Conservation (phyloP, 2,329 filamentous ascomycete genomes). For the Pyricularia sp. region DNA sequence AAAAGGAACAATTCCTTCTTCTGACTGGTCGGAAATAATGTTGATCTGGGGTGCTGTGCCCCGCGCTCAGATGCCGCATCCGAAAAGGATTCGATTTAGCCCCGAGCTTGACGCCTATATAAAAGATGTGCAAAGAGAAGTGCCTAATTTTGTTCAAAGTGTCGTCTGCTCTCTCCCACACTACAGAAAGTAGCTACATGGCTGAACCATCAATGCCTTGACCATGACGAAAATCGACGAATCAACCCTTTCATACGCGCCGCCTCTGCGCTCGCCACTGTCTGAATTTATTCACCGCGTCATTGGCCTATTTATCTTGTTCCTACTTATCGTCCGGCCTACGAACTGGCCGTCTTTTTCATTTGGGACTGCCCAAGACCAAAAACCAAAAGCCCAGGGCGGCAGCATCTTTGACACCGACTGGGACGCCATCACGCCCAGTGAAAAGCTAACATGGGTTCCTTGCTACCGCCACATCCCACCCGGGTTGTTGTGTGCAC, state of each 20-base stretch:
- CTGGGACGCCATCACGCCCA: constrained; percentile 29
- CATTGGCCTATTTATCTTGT: too few relatives aligned
- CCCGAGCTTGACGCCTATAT: background rate
- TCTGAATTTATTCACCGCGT: too few relatives aligned
- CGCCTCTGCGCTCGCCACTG: too few relatives aligned
- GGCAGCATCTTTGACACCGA: background rate
- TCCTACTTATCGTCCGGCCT: too few relatives aligned
- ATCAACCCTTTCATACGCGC: background rate
- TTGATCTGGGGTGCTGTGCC: background rate
- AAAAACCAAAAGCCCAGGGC: background rate
- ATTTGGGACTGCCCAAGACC: background rate
- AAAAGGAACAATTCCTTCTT: background rate
- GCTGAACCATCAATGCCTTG: background rate
- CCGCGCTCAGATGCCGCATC: background rate
- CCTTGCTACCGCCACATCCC: constrained; percentile 23
- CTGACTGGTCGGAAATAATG: background rate
- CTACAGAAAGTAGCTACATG: background rate
- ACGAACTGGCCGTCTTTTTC: background rate
- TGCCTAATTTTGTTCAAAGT: background rate
- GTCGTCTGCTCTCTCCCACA: background rate
- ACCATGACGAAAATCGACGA: background rate
- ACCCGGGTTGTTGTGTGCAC: constrained; percentile 25
- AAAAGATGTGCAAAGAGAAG: background rate
- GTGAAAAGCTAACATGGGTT: constrained; percentile 32
- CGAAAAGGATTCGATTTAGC: background rate